phyloP scores from a whole-genome alignment of 2,329 filamentous ascomycete genomes.

The Cytospora piceae region DNA sequence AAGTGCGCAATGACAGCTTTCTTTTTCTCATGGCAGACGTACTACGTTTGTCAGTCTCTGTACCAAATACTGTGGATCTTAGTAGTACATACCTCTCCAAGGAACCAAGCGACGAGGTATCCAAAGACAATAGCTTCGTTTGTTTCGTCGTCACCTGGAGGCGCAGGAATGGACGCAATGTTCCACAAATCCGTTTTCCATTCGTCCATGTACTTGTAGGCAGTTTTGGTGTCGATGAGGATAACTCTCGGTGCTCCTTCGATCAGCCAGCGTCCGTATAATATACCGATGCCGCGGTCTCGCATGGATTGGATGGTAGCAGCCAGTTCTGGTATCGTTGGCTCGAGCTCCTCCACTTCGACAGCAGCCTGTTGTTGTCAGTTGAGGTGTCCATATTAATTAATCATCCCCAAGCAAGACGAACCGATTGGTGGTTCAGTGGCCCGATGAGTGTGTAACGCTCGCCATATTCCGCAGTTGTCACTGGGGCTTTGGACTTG shows the following conservation, averaged over 20 bases:
- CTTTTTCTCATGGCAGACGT: slow-evolving; percentile 88
- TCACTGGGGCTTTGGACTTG: slow-evolving; percentile 98
- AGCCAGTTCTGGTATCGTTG: slow-evolving; percentile 76
- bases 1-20: slow-evolving; percentile 96
- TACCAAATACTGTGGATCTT: slow-evolving; percentile 25
- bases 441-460: slow-evolving; percentile 95
- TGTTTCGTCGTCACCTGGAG: slow-evolving; percentile 88
- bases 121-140: slow-evolving; percentile 98
- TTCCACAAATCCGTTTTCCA: slow-evolving; percentile 98
- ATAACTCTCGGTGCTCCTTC: slow-evolving; percentile 93
- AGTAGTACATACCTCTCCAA: slow-evolving; percentile 76
- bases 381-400: slow-evolving; percentile 11
- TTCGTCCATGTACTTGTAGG: slow-evolving; percentile 88
- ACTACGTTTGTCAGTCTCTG: slow-evolving; percentile 56
- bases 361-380: slow-evolving; percentile 74
- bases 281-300: slow-evolving; percentile 82
- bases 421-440: slow-evolving; percentile 85
- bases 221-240: slow-evolving; percentile 92
- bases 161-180: slow-evolving; percentile 88
- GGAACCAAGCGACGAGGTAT: slow-evolving; percentile 95
- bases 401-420: slow-evolving; percentile 38
- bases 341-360: slow-evolving; percentile 92
- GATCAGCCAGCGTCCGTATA: slow-evolving; percentile 97
- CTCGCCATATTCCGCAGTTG: slow-evolving; percentile 97
- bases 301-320: slow-evolving; percentile 91